Conservation (phyloP, 83 land plant genomes). For the Picea abies region DNA sequence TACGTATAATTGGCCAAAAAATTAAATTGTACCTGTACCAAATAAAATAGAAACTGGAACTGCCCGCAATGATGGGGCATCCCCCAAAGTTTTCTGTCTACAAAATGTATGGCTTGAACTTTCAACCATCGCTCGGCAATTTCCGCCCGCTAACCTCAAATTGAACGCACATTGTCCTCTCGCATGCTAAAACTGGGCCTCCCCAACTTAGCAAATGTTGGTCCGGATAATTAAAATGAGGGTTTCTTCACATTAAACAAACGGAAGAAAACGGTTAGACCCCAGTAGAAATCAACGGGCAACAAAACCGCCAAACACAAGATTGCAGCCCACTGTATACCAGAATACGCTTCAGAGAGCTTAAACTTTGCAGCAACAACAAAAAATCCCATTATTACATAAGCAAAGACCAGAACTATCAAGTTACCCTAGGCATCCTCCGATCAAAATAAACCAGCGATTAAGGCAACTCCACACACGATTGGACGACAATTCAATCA, state of each 20-base stretch:
- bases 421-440: too few relatives aligned
- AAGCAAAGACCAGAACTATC: too few relatives aligned
- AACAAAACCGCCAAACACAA: not conserved
- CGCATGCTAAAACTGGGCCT: not conserved
- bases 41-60: not conserved
- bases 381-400: too few relatives aligned
- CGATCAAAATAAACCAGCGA: too few relatives aligned
- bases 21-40: not conserved
- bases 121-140: too few relatives aligned
- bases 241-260: constrained; percentile 6
- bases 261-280: not conserved
- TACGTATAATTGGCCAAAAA: not conserved
- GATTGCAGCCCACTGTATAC: not conserved
- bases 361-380: too few relatives aligned
- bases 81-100: too few relatives aligned
- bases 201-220: too few relatives aligned
- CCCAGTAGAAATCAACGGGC: not conserved
- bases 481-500: too few relatives aligned
- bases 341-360: not conserved
- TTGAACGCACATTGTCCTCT: not conserved
- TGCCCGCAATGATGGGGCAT: too few relatives aligned
- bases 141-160: not conserved
- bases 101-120: too few relatives aligned
- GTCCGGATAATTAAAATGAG: not conserved
- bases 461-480: too few relatives aligned